Conservation (phyloP, 306 rosid species). For the Lathyrus aphaca region DNA sequence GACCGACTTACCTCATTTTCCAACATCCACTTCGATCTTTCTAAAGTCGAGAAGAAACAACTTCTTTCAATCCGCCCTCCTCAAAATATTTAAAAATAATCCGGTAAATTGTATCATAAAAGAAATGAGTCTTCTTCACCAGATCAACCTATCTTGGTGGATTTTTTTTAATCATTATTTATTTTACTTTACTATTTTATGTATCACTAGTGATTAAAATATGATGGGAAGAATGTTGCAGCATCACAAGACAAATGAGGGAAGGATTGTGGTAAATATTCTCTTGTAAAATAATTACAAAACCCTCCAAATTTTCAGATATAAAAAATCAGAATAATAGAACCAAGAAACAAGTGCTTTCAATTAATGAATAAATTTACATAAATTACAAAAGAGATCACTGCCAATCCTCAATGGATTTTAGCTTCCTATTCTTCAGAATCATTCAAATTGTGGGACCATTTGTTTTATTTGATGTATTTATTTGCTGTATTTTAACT, state of each 20-base stretch:
- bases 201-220: slow-evolving; percentile 37
- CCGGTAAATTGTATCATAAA: too few relatives aligned
- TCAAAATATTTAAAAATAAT: too few relatives aligned
- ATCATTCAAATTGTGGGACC: slow-evolving; percentile 70
- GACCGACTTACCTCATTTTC: too few relatives aligned
- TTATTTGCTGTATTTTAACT: slow-evolving; percentile 55
- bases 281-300: slow-evolving; percentile 47
- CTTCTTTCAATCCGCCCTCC: too few relatives aligned
- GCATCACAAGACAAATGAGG: slow-evolving; percentile 45
- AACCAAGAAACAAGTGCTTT: slow-evolving; percentile 40
- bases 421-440: slow-evolving; percentile 59
- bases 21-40: too few relatives aligned
- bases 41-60: too few relatives aligned
- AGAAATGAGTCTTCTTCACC: too few relatives aligned
- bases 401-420: slow-evolving; percentile 64
- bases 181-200: slow-evolving; percentile 7
- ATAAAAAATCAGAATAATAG: slow-evolving; percentile 49
- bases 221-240: slow-evolving; percentile 56
- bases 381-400: slow-evolving; percentile 54
- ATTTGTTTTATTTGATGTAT: slow-evolving; percentile 50
- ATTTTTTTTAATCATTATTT: background rate
- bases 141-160: too few relatives aligned
- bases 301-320: slow-evolving; percentile 79
- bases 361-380: slow-evolving; percentile 34
- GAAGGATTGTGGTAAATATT: slow-evolving; percentile 38